Conservation (phyloP, 2,329 filamentous ascomycete genomes). For the Shiraia bambusicola region DNA sequence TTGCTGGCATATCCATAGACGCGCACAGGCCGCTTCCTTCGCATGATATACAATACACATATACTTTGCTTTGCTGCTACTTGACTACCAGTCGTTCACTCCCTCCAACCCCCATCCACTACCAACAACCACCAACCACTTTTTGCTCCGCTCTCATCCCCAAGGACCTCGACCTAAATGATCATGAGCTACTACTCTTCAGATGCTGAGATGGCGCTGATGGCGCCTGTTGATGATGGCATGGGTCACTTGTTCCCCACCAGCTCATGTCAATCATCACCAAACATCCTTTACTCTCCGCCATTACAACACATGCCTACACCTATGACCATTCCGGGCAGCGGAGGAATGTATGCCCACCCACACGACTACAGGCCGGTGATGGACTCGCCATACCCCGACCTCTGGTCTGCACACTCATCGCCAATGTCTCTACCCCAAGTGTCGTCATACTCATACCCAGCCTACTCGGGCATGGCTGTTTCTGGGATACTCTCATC, state of each 20-base stretch:
- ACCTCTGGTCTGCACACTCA: conserved; percentile 36
- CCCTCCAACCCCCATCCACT: conserved; percentile 9
- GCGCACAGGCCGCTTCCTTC: conserved; percentile 34
- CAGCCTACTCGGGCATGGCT: conserved; percentile 31
- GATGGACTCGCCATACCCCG: conserved; percentile 37
- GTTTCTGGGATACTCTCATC: conserved; percentile 26
- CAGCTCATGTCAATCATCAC: conserved; percentile 41
- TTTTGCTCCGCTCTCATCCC: background rate
- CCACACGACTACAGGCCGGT: conserved; percentile 34
- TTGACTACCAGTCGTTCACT: conserved; percentile 12
- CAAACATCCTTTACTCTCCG: conserved; percentile 43
- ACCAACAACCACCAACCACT: conserved; percentile 3
- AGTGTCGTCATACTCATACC: conserved; percentile 39
- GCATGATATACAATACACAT: conserved; percentile 33
- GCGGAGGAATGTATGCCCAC: conserved; percentile 31
- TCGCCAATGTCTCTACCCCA: conserved; percentile 31
- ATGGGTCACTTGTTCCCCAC: conserved; percentile 41
- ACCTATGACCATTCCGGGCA: conserved; percentile 24
- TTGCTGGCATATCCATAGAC: conserved; percentile 24
- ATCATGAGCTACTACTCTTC: conserved; percentile 41
- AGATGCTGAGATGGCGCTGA: conserved; percentile 41
- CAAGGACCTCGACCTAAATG: conserved; percentile 10
- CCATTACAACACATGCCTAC: conserved; percentile 37
- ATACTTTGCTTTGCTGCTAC: conserved; percentile 22
- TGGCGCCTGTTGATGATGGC: conserved; percentile 35